Conservation (phyloP, 2,329 filamentous ascomycete species). For the Colletotrichum tropicale region DNA sequence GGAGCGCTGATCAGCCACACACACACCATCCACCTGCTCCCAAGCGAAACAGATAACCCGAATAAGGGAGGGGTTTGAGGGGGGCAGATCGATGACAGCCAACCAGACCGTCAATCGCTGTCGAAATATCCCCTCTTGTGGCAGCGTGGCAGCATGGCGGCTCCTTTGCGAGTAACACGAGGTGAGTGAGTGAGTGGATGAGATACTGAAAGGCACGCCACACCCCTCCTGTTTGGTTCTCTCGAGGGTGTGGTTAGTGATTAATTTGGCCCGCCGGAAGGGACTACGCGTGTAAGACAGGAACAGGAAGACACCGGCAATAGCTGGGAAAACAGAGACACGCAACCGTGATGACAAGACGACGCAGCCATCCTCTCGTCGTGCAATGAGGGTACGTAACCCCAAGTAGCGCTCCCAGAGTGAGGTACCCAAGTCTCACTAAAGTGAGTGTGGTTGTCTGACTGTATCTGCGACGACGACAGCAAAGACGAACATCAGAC, state of each 20-base stretch:
- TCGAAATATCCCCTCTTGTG: neutral
- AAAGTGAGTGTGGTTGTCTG: neutral
- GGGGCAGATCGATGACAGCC: neutral
- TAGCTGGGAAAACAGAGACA: neutral
- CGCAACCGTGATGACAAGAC: neutral
- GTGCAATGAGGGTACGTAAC: neutral
- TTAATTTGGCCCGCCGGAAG: neutral
- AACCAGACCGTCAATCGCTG: neutral
- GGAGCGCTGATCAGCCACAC: slow-evolving; percentile 9
- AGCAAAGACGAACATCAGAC: neutral
- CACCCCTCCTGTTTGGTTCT: neutral
- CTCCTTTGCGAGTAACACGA: neutral
- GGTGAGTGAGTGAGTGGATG: neutral
- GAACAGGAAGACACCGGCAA: neutral
- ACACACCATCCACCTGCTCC: neutral
- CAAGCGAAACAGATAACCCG: neutral
- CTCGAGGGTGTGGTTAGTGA: neutral
- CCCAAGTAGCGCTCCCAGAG: no score
- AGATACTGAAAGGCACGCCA: neutral
- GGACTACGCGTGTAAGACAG: neutral
- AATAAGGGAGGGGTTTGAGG: neutral
- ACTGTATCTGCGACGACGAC: neutral
- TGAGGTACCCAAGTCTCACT: neutral
- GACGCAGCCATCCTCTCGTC: neutral
- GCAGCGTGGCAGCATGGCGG: neutral